Percentiles rank a stretch among this genome's conserved stretches.
These are phyloP conservation scores for Heritiera littoralis DNA, from an alignment of 345 rosid species.

Conservation along the genomic window DNA sequence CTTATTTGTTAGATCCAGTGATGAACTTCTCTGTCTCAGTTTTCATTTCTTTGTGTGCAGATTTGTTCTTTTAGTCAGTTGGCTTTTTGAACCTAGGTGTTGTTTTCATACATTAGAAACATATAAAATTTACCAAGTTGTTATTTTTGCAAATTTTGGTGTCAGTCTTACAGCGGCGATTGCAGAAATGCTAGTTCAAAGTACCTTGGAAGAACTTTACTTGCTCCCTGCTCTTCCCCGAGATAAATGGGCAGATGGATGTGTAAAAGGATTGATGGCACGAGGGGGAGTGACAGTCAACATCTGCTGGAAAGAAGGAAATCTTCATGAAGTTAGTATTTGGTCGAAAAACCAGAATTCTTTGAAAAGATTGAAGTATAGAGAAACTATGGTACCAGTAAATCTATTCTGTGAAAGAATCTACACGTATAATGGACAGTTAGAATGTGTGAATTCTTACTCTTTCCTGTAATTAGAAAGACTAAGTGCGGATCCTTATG, in stretches of 20 bases:
- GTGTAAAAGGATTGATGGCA: slow-evolving; percentile 75
- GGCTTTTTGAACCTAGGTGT: neutral
- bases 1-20: neutral
- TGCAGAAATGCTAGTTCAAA: slow-evolving; percentile 87
- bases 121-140: neutral
- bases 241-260: slow-evolving; percentile 77
- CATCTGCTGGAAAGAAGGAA: slow-evolving; percentile 73
- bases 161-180: slow-evolving; percentile 72
- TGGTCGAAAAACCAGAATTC: slow-evolving; percentile 44
- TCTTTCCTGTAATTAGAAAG: slow-evolving; percentile 3
- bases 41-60: neutral
- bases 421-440: slow-evolving; percentile 52
- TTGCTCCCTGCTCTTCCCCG: slow-evolving; percentile 82
- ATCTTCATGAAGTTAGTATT: slow-evolving; percentile 66
- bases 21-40: neutral
- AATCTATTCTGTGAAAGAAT: slow-evolving; percentile 45
- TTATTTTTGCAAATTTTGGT: slow-evolving; percentile 3
- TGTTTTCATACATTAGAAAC: neutral
- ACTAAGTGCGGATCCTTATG: neutral
- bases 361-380: slow-evolving; percentile 48
- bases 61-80: neutral
- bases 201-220: slow-evolving; percentile 66
- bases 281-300: slow-evolving; percentile 69
- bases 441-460: slow-evolving; percentile 46
- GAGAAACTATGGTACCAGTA: slow-evolving; percentile 43